A percentile compares a stretch with the other conserved stretches of the same genome.
Evolutionary conservation across 148 eudicot genomes (phyloP).

Genomic region (Silene uniflora): DNA sequence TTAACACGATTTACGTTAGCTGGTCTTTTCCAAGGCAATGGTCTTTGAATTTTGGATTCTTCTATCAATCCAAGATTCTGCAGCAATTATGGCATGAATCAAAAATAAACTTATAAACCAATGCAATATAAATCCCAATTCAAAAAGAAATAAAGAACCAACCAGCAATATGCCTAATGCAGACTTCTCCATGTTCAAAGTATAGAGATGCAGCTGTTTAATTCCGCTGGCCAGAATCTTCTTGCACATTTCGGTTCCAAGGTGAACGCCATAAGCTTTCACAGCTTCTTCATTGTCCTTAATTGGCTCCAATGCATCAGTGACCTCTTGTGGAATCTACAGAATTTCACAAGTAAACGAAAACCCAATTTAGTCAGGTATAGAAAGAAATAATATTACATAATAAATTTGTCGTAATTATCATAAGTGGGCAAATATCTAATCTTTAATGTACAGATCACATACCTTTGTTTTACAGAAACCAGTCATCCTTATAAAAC

Average conservation of each 20-base stretch:
- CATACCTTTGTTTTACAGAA: constrained; percentile 95
- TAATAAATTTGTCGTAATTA: background rate
- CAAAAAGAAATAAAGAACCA: constrained; percentile 24
- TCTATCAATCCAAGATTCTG: constrained; percentile 98
- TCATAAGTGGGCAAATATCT: background rate
- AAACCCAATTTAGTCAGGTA: background rate
- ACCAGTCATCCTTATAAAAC: constrained; percentile 91
- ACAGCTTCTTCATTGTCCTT: constrained; percentile 99
- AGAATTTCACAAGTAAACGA: constrained; percentile 2
- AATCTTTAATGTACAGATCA: background rate
- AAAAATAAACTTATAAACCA: background rate
- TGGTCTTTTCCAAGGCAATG: constrained; percentile 89
- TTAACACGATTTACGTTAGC: constrained; percentile 72
- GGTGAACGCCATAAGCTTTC: constrained; percentile 90
- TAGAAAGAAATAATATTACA: background rate
- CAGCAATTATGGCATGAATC: background rate
- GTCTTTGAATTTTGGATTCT: constrained; percentile 73
- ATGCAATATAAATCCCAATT: constrained; percentile 1
- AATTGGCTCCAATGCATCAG: constrained; percentile 85
- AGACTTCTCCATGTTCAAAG: constrained; percentile 96
- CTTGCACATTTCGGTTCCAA: constrained; percentile 99
- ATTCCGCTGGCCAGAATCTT: constrained; percentile 87
- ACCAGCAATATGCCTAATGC: constrained; percentile 89
- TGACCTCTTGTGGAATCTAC: constrained; percentile 81
- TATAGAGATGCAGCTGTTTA: constrained; percentile 77